phyloP scores from a whole-genome alignment of 2,329 filamentous ascomycete genomes.

The Emmonsiellopsis sp. region DNA sequence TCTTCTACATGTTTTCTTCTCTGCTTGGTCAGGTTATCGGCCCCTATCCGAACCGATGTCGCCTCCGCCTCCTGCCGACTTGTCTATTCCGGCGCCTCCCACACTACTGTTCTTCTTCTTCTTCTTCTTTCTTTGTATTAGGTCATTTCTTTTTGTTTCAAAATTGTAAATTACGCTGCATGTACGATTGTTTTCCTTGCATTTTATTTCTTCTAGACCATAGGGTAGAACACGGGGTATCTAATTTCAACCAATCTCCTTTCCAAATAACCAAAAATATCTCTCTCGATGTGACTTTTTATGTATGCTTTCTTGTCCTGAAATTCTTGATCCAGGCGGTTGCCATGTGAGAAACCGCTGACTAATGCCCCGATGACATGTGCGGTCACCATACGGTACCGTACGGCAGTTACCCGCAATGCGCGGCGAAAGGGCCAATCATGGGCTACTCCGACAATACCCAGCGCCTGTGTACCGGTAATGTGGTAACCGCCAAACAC shows the following conservation, averaged over 20 bases:
- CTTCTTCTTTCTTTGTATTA: neutral
- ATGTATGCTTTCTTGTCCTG: neutral
- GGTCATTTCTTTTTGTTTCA: neutral
- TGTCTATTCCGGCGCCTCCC: neutral
- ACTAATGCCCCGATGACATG: neutral
- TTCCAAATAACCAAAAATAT: neutral
- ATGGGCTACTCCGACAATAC: neutral
- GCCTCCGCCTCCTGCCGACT: neutral
- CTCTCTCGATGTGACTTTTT: too few species aligned
- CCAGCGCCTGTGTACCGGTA: neutral
- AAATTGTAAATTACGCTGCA: conserved; percentile 1
- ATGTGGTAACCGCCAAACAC: neutral
- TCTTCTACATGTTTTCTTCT: neutral
- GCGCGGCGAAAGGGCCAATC: neutral
- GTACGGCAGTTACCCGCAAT: neutral
- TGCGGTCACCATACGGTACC: neutral
- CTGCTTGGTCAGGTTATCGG: neutral
- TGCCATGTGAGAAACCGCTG: neutral
- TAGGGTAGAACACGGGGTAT: too few species aligned
- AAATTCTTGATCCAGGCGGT: neutral
- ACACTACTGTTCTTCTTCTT: neutral
- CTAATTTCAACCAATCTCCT: too few species aligned
- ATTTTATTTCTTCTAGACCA: neutral
- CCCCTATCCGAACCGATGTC: neutral
- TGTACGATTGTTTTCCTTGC: neutral